Conservation (phyloP, 1,284 basidiomycete genomes). For the Cutaneotrichosporon spelunceum region DNA sequence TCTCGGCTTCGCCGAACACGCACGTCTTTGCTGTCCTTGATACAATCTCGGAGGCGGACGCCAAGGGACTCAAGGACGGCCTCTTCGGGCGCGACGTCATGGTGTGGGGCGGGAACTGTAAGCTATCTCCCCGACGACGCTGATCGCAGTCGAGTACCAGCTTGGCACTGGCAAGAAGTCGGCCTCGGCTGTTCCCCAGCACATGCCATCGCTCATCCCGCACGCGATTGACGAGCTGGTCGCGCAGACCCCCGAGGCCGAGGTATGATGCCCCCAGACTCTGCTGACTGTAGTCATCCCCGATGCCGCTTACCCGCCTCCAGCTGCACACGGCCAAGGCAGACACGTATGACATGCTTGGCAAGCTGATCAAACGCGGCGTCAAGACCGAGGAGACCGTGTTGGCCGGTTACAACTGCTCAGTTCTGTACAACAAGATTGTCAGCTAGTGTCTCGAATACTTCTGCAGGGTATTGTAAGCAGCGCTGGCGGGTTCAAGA, state of each 20-base stretch:
- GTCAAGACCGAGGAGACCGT: slow-evolving; percentile 69
- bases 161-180: slow-evolving; percentile 79
- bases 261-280: slow-evolving; percentile 53
- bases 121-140: slow-evolving; percentile 18
- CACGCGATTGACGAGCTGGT: slow-evolving; percentile 42
- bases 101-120: slow-evolving; percentile 54
- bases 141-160: slow-evolving; percentile 61
- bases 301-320: slow-evolving; percentile 52
- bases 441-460: slow-evolving; percentile 1
- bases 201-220: slow-evolving; percentile 55
- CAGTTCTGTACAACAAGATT: slow-evolving; percentile 72
- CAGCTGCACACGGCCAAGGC: slow-evolving; percentile 48
- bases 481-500: no score
- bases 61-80: slow-evolving; percentile 42
- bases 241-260: slow-evolving; percentile 58
- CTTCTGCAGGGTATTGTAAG: slow-evolving; percentile 6
- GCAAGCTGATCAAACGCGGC: slow-evolving; percentile 63
- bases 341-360: slow-evolving; percentile 63
- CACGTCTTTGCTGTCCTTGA: slow-evolving; percentile 76
- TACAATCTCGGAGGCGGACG: slow-evolving; percentile 57
- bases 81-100: slow-evolving; percentile 57
- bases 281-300: slow-evolving; percentile 31
- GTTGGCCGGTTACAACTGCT: slow-evolving; percentile 58
- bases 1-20: slow-evolving; percentile 68
- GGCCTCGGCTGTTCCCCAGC: slow-evolving; percentile 66